Evolutionary conservation across 768 basidiomycete genomes (phyloP), one percentile per base, ranked within the genome.

Genomic region (Hortiboletus flavorubellus): DNA sequence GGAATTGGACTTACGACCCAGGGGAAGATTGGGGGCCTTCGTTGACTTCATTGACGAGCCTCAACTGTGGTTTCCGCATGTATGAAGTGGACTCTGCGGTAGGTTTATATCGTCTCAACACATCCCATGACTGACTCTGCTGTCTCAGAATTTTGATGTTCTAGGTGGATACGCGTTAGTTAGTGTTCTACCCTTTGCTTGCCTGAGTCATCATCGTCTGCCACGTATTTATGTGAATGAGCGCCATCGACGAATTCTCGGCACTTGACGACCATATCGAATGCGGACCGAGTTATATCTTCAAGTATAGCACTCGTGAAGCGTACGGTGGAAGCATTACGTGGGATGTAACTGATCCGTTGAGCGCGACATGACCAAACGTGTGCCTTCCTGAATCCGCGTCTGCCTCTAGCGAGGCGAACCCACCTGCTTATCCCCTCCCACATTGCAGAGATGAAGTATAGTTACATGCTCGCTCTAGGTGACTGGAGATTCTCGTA

Each of bases 291-390:
- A 79, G 81, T 1, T 89, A 75, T 60, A 48, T 55, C 29, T 63
- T 73, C 39, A 87, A 89, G 69, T 89, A 89, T 64, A 86, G 76
- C 65, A 82, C 87, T 8, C 82, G 88, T 23, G 75, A 89, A 86
- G 86, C 87, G 21, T 21, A 21, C 21, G 21, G 21, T 21, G 2
- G 21, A 21, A 21, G 21, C 21, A 21, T 21, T 21, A 21, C 21
- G 21, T 21, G 21, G 21, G 21, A 2, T 21, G 21, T 21, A 21
- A 21, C 21, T 21, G 21, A 2, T 21, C 21, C 21, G 2, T 21
- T 21, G 21, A 21, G 21, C 21, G 2, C 21, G 21, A 21, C 21
- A 21, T 89, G 38, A 88, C 87, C 1, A 84, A 88, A 72, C 77
- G 83, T 10, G 14, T 26, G 8, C n/a, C 12, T 45, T 43, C 4